Evolutionary conservation across 371 early-diverging fungal species (phyloP).

Genomic region (Syncephalastrum racemosum): DNA sequence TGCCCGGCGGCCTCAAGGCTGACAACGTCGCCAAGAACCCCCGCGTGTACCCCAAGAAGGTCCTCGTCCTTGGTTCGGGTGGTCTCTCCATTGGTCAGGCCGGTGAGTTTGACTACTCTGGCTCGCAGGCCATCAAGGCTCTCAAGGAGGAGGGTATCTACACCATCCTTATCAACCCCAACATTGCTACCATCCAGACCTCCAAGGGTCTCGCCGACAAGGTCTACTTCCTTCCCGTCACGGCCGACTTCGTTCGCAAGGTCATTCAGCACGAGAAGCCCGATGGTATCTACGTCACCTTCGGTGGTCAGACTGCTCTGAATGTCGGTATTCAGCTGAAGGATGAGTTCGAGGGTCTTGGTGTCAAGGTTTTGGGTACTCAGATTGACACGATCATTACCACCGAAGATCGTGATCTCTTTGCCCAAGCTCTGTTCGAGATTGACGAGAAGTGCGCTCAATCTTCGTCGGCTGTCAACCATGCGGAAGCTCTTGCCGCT

Average conservation of each 20-base stretch:
- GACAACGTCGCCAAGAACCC: constrained; percentile 53
- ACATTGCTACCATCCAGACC: constrained; percentile 98
- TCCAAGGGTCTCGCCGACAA: constrained; percentile 88
- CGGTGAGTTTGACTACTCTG: constrained; percentile 97
- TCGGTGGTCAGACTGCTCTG: constrained; percentile 95
- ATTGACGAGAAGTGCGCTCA: constrained; percentile 87
- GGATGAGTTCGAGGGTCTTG: constrained; percentile 74
- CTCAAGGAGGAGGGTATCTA: constrained; percentile 86
- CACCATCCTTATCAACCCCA: constrained; percentile 93
- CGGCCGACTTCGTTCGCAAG: constrained; percentile 86
- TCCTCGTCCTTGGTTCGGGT: constrained; percentile 91
- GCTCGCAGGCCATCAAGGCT: constrained; percentile 96
- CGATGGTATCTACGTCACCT: constrained; percentile 91
- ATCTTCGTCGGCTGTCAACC: constrained; percentile 78
- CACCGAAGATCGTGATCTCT: constrained; percentile 93
- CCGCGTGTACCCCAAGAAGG: constrained; percentile 76
- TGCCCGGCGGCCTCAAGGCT: constrained; percentile 64
- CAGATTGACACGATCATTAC: constrained; percentile 86
- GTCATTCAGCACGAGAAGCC: constrained; percentile 89
- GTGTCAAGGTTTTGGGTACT: constrained; percentile 91
- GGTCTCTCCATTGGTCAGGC: constrained; percentile 96
- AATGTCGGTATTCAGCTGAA: constrained; percentile 90
- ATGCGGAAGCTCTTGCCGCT: constrained; percentile 82
- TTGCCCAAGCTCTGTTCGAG: constrained; percentile 85
- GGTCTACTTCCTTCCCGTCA: constrained; percentile 94